Evolutionary conservation across 164 flowering plant genomes (phyloP), one percentile per base, ranked within the genome.

Genomic region (Kalanchoe fedtschenkoi): DNA sequence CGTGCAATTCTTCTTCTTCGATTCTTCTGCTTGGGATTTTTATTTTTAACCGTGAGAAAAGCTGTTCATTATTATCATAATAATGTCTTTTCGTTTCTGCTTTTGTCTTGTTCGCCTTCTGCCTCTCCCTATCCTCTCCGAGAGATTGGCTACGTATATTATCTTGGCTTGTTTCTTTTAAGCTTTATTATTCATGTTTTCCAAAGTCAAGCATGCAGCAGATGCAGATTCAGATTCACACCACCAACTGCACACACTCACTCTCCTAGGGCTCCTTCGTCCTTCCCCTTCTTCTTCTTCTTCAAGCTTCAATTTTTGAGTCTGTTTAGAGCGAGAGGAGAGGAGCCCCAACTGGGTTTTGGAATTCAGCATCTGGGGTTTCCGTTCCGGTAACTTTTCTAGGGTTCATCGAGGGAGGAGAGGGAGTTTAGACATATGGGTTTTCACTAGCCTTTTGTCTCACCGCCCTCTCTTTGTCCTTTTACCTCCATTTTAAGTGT

Each of bases 381-480:
- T 58, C 11, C 28, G 32, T 56, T 56, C n/a, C 60, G 24, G 19
- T 30, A 24, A 17, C 21, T 28, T 30, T 58, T 15, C 61, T 29
- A 58, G 35, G 34, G 21, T 24, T 28, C 6, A 32, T 10, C n/a
- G n/a, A 62, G 8, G 44, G 22, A 3, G 14, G 80, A 78, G 93
- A 82, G 83, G 80, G 62, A 76, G 83, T 68, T 76, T 71, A 79
- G 86, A 81, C 81, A 78, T 72, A 74, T 74, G 75, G 84, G 61
- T 61, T 72, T 34, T 34, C 41, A 58, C 19, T 58, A 66, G 62
- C 83, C 80, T 76, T 69, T 53, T 82, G 85, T 82, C 88, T 84
- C 80, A 80, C 82, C 87, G 37, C 33, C 81, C 75, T 76, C 81
- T 79, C 74, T 67, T 32, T 35, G 24, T 67, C 63, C 35, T 58